Evolutionary conservation across 495 filamentous ascomycete species (phyloP), one percentile per base, ranked within the genome.

Genomic region (Apodospora peruviana): DNA sequence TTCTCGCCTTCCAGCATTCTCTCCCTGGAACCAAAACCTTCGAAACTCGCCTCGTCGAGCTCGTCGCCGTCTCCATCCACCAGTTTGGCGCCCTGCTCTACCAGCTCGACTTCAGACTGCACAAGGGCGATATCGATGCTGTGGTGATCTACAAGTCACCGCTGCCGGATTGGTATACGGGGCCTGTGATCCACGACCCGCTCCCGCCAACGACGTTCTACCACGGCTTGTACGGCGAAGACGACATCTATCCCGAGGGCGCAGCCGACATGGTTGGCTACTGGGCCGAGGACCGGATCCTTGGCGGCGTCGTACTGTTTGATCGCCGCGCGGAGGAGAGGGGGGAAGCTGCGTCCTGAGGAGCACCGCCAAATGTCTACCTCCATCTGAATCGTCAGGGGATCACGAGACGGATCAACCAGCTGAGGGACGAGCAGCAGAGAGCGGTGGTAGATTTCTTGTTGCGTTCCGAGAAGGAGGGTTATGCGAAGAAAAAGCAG

Each of bases 251-350:
- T 40, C 60, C 62, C 14, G 40, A 59, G 4, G 54, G 51, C 10
- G 53, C 62, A 8, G 60, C 58, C 5, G 62, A 68, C 49, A 40
- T 60, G 10, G 60, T 64, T 17, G 67, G 62, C 20, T 68, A 66
- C 48, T 68, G 61, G 65, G 65, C 60, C 32, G 65, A 64, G 46
- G 45, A 47, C 9, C 50, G 59, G 11, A 60, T 64, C 29, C 48
- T 67, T 0, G 58, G 65, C n/a, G 61, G 60, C n/a, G 61, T 70
- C 14, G 51, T 59, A 3, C 23, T 63, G 7, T 68, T 70, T 36
- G 61, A 67, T 40, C 46, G 63, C 34, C 46, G 37, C 1, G 21
- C 32, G 11, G 40, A 52, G 17, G 10, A 20, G 14, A 29, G 40
- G 11, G 43, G 48, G 41, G 43, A 23, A 4, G 47, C 36, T n/a